These are phyloP conservation scores for Osmozyma mogii DNA, from an alignment of 805 yeast species.

Conservation along the genomic window DNA sequence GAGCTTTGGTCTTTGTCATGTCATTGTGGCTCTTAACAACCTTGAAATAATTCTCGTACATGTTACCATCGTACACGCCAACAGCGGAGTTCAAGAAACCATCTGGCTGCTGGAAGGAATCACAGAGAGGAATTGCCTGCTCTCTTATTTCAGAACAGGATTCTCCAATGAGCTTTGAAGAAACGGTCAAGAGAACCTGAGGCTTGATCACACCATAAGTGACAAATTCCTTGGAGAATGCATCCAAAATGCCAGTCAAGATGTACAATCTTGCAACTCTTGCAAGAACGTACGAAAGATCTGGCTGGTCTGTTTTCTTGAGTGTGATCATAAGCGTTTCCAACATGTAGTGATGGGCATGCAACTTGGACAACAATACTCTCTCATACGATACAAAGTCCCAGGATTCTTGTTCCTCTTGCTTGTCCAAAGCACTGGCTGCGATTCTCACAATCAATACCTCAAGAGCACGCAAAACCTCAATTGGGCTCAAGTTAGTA, in stretches of 20 bases:
- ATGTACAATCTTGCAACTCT: slow-evolving; percentile 27
- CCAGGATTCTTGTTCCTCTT: slow-evolving; percentile 21
- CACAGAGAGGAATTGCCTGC: slow-evolving; percentile 12
- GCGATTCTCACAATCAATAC: slow-evolving; percentile 31
- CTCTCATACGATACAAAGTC: slow-evolving; percentile 31
- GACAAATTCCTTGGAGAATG: slow-evolving; percentile 30
- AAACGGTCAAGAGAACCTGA: slow-evolving; percentile 19
- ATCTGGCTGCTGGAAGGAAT: slow-evolving; percentile 16
- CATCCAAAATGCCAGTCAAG: slow-evolving; percentile 22
- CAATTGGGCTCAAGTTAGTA: slow-evolving; percentile 12
- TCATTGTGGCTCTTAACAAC: slow-evolving; percentile 13
- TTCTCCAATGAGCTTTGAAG: slow-evolving; percentile 13
- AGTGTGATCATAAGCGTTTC: slow-evolving; percentile 18
- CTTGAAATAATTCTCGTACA: slow-evolving; percentile 13
- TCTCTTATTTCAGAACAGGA: slow-evolving; percentile 10
- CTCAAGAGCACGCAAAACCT: slow-evolving; percentile 20
- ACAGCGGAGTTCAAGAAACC: slow-evolving; percentile 13
- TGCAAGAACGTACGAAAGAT: slow-evolving; percentile 19
- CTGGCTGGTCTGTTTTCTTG: slow-evolving; percentile 18
- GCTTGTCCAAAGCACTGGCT: slow-evolving; percentile 20
- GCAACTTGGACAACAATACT: slow-evolving; percentile 34
- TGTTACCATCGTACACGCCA: slow-evolving; percentile 14
- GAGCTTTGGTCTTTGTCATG: slow-evolving; percentile 13
- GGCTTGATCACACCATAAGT: slow-evolving; percentile 27
- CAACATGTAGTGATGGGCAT: slow-evolving; percentile 36